Percentiles rank a stretch among this genome's conserved stretches.
phyloP scores from a whole-genome alignment of 2,329 filamentous ascomycete species.

The Daldinia sp. region DNA sequence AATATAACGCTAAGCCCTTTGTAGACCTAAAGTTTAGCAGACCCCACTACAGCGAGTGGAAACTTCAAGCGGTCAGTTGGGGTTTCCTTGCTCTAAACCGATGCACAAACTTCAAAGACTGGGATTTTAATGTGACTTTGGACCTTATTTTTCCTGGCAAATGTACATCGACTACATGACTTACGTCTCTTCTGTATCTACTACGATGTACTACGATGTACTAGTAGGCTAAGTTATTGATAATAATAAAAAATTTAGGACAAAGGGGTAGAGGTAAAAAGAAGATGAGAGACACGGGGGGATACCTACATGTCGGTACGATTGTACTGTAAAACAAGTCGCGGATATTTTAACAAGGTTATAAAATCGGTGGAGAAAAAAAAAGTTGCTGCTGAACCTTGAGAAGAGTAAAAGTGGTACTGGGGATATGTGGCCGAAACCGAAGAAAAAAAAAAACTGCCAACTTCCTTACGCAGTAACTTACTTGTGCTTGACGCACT shows the following conservation, averaged over 20 bases:
- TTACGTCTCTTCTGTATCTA: not conserved
- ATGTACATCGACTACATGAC: not conserved
- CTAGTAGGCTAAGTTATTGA: not conserved
- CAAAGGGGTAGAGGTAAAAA: constrained; percentile 7
- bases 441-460: constrained; percentile 11
- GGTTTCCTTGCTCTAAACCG: constrained; percentile 35
- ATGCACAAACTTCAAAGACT: constrained; percentile 14
- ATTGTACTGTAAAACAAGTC: constrained; percentile 27
- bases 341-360: constrained; percentile 34
- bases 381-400: constrained; percentile 16
- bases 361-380: constrained; percentile 30
- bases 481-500: constrained; percentile 25
- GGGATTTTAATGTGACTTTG: constrained; percentile 8
- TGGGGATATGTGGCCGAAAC: constrained; percentile 22
- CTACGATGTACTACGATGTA: not conserved
- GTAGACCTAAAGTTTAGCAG: constrained; percentile 25
- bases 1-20: constrained; percentile 38
- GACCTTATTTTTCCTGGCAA: constrained; percentile 4
- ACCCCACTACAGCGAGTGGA: constrained; percentile 41
- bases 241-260: not conserved
- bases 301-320: constrained; percentile 9
- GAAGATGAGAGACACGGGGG: constrained; percentile 2
- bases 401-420: constrained; percentile 30
- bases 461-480: constrained; percentile 20
- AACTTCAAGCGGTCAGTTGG: constrained; percentile 50